These are phyloP conservation scores for Solanum arcanum DNA, from an alignment of 257 asterid genomes.

Conservation along the genomic window DNA sequence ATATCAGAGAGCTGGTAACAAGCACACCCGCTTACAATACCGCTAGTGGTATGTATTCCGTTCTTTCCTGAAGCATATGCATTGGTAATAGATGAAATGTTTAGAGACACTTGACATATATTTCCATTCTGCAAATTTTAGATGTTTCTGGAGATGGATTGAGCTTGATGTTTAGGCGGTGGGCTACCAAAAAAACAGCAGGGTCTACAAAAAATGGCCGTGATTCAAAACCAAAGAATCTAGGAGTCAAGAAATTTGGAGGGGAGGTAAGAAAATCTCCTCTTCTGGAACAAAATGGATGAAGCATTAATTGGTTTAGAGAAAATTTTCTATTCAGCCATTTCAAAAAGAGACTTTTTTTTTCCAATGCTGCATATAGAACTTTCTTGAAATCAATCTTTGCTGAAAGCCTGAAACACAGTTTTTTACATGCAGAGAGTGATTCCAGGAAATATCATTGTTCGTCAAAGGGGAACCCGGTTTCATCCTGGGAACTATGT, in stretches of 20 bases:
- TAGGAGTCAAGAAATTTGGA: constrained; percentile 88
- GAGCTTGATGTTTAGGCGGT: constrained; percentile 68
- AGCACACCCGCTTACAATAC: constrained; percentile 37
- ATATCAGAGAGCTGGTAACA: constrained; percentile 46
- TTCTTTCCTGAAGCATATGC: not conserved
- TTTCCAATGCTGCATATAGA: not conserved
- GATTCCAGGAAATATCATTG: constrained; percentile 85
- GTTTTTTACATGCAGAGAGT: constrained; percentile 41
- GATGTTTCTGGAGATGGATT: constrained; percentile 76
- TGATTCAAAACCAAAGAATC: constrained; percentile 59
- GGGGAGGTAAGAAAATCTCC: constrained; percentile 62
- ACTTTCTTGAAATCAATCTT: not conserved
- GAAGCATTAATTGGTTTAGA: not conserved
- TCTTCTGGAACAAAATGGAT: constrained; percentile 10
- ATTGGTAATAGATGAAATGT: not conserved
- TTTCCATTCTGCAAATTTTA: not conserved
- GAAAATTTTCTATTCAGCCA: not conserved
- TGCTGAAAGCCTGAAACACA: not conserved
- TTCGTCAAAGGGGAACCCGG: constrained; percentile 93
- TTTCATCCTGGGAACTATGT: constrained; percentile 89
- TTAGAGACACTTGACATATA: not conserved
- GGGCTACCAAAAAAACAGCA: constrained; percentile 92
- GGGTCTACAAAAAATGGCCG: constrained; percentile 96
- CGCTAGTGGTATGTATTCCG: constrained; percentile 35
- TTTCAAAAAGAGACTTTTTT: not conserved